A percentile compares a stretch with the other conserved stretches of the same genome.
These are phyloP conservation scores for Notholithocarpus densiflorus DNA, from an alignment of 306 rosid genomes.

Conservation along the genomic window DNA sequence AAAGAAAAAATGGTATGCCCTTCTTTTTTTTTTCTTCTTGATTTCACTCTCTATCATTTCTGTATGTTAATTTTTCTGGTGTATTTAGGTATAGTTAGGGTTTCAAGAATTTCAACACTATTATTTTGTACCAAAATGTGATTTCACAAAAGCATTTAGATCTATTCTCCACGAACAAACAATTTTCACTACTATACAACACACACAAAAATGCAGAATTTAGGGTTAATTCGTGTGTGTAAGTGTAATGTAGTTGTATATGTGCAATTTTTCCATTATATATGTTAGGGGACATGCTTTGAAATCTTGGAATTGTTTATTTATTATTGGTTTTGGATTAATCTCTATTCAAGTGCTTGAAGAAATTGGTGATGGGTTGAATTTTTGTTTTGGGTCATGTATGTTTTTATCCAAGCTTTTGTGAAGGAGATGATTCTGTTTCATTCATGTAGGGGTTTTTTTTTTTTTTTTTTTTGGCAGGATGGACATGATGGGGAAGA, in stretches of 20 bases:
- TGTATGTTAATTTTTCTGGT: not conserved
- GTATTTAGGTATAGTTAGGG: slow-evolving; percentile 35
- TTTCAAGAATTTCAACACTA: slow-evolving; percentile 16
- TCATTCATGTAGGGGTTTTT: too few species aligned
- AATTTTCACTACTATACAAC: not conserved
- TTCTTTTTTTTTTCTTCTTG: not conserved
- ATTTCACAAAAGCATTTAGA: not conserved
- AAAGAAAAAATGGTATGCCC: not conserved
- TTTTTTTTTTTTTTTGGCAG: slow-evolving; percentile 28
- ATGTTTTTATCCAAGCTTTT: not conserved
- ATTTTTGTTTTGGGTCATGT: not conserved
- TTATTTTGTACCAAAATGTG: not conserved
- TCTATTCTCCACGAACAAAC: not conserved
- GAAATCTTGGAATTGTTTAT: not conserved
- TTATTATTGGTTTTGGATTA: not conserved
- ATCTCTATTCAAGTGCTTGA: not conserved
- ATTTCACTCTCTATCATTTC: not conserved
- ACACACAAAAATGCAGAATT: not conserved
- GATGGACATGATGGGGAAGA: slow-evolving; percentile 82
- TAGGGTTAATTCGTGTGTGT: not conserved
- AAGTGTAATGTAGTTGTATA: not conserved
- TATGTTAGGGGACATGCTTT: not conserved
- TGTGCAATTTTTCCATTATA: not conserved
- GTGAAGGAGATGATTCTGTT: not conserved
- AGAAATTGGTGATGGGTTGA: not conserved